Evolutionary conservation across 768 basidiomycete genomes (phyloP).

Genomic region (Myochromella boudieri): DNA sequence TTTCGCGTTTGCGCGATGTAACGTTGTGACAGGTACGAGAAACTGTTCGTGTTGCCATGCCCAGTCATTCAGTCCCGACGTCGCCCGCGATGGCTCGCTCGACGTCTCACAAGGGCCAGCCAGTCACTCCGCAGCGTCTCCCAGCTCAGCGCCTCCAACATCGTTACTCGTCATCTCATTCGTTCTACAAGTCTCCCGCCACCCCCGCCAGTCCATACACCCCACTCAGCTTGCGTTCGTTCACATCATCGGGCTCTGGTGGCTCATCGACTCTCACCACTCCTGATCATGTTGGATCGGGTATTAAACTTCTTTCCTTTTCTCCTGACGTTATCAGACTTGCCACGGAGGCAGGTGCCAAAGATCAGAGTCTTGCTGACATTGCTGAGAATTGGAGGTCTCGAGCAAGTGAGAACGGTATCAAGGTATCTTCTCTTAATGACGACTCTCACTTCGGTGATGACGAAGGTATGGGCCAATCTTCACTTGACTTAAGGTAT

Average conservation of each 20-base stretch:
- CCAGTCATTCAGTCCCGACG: constrained; percentile 40
- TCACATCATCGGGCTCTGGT: constrained; percentile 51
- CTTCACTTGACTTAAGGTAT: constrained; percentile 11
- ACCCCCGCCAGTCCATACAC: constrained; percentile 72
- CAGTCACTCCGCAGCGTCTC: constrained; percentile 68
- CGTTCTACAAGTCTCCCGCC: constrained; percentile 55
- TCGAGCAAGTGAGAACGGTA: constrained; percentile 69
- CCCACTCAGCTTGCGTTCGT: constrained; percentile 67
- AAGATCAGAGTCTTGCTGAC: constrained; percentile 55
- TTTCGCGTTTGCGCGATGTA: constrained; percentile 12
- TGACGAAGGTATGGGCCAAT: constrained; percentile 42
- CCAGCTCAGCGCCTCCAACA: constrained; percentile 41
- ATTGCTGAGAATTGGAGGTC: constrained; percentile 72
- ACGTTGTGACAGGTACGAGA: constrained; percentile 13
- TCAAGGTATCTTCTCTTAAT: constrained; percentile 53
- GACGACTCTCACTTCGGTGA: constrained; percentile 50
- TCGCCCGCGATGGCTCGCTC: constrained; percentile 45
- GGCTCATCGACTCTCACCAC: constrained; percentile 59
- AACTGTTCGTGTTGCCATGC: constrained; percentile 19
- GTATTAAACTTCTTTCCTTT: constrained; percentile 41
- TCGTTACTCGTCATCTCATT: constrained; percentile 39
- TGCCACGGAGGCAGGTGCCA: constrained; percentile 18
- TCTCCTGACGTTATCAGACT: constrained; percentile 43
- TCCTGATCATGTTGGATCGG: constrained; percentile 45
- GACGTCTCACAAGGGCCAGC: constrained; percentile 34